Evolutionary conservation across 129 eudicot genomes (phyloP).

Genomic region (Scalesia atractyloides): DNA sequence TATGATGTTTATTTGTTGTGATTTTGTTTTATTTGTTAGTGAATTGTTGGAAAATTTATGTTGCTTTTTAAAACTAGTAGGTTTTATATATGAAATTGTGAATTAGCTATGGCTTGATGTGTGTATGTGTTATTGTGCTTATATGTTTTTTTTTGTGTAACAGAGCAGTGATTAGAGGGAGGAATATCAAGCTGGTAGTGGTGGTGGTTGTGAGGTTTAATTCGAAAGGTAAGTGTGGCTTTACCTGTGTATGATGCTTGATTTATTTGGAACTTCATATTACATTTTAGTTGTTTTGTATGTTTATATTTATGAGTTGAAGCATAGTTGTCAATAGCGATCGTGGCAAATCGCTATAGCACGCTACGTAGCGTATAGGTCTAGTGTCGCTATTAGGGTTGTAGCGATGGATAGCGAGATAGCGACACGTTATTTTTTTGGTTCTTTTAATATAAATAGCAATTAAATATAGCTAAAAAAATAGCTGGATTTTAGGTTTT

Average conservation of each 20-base stretch:
- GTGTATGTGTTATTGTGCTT: neutral
- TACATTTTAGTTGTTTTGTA: constrained; percentile 9
- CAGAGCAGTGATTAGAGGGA: constrained; percentile 66
- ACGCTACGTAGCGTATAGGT: too few species aligned
- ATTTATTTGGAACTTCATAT: constrained; percentile 9
- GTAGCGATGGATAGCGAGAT: too few species aligned
- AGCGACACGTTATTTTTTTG: too few species aligned
- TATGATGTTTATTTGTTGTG: constrained; percentile 32
- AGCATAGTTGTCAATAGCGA: too few species aligned
- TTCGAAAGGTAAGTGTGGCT: constrained; percentile 52
- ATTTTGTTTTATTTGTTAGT: too few species aligned
- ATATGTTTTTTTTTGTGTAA: constrained; percentile 18
- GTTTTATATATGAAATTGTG: constrained; percentile 12
- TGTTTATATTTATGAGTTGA: neutral
- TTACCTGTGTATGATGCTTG: constrained; percentile 17
- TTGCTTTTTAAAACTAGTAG: constrained; percentile 11
- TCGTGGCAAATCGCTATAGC: too few species aligned
- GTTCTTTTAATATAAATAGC: too few species aligned
- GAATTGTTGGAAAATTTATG: too few species aligned
- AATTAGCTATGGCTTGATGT: neutral
- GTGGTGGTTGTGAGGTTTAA: constrained; percentile 57
- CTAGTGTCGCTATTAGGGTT: too few species aligned
- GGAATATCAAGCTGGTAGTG: constrained; percentile 76
- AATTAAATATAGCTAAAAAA: too few species aligned
- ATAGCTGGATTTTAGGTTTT: too few species aligned